These are phyloP conservation scores for Tolypocladium guangdongense DNA, from an alignment of 2,329 filamentous ascomycete species.

Conservation along the genomic window DNA sequence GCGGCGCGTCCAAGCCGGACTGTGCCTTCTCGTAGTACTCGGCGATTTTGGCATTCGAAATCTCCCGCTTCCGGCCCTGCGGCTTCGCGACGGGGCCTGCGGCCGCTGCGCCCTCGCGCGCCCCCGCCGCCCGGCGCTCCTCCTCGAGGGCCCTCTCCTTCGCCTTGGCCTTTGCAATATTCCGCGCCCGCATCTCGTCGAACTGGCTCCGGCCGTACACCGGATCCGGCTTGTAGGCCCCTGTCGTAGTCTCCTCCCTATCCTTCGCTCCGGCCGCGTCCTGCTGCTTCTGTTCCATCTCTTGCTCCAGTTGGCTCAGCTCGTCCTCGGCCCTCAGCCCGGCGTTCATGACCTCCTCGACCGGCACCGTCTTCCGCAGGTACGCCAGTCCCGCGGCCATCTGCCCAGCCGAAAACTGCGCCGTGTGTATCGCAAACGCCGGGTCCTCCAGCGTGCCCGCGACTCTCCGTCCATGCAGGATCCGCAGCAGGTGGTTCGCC, in stretches of 20 bases:
- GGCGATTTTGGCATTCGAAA: conserved; percentile 25
- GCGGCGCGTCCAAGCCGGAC: conserved; percentile 39
- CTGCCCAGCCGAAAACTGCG: conserved; percentile 28
- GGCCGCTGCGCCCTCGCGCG: conserved; percentile 20
- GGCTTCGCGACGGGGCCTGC: conserved; percentile 31
- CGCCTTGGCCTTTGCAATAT: conserved; percentile 37
- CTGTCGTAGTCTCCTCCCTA: background rate
- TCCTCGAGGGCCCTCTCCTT: conserved; percentile 32
- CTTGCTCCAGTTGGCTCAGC: conserved; percentile 39
- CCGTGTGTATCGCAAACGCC: conserved; percentile 35
- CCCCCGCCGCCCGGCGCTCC: conserved; percentile 28
- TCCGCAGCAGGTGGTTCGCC: conserved; percentile 44
- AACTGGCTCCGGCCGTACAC: conserved; percentile 47
- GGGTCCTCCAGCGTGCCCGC: conserved; percentile 54
- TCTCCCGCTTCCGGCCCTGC: conserved; percentile 24
- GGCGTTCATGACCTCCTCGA: conserved; percentile 51
- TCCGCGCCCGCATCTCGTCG: conserved; percentile 44
- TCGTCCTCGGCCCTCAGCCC: conserved; percentile 53
- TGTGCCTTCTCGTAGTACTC: conserved; percentile 34
- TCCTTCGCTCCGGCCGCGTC: conserved; percentile 9
- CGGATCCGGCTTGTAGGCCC: conserved; percentile 26
- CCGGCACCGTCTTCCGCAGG: conserved; percentile 40
- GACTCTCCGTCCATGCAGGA: conserved; percentile 52
- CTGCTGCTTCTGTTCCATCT: conserved; percentile 13
- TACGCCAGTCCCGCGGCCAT: conserved; percentile 39